Evolutionary conservation across 2,329 filamentous ascomycete species (phyloP).

Genomic region (Stemphylium lycopersici): DNA sequence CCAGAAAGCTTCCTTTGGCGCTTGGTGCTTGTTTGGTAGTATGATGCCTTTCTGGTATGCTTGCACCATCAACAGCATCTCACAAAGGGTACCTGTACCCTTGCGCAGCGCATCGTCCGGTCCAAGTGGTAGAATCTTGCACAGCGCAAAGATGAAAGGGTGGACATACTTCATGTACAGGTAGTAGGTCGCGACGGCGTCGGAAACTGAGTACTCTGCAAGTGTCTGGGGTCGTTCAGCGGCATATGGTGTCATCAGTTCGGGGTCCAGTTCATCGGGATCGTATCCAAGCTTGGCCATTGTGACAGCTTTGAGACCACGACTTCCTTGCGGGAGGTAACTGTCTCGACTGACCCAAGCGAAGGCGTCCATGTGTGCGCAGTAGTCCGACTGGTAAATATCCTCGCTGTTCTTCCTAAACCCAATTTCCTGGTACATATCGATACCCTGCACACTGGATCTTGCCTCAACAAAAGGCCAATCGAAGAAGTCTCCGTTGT

Average conservation of each 20-base stretch:
- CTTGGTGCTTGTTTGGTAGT: slow-evolving; percentile 92
- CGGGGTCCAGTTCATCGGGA: slow-evolving; percentile 94
- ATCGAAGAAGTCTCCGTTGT: slow-evolving; percentile 99
- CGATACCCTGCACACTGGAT: slow-evolving; percentile 91
- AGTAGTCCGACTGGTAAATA: slow-evolving; percentile 94
- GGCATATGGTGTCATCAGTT: slow-evolving; percentile 92
- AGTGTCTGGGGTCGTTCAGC: slow-evolving; percentile 89
- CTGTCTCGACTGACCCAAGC: slow-evolving; percentile 99
- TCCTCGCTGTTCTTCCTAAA: slow-evolving; percentile 96
- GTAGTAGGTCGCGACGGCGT: slow-evolving; percentile 98
- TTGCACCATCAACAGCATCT: slow-evolving; percentile 99
- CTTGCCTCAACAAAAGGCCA: slow-evolving; percentile 97
- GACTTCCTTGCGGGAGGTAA: slow-evolving; percentile 94
- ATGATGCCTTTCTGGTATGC: slow-evolving; percentile 92
- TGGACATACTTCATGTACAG: slow-evolving; percentile 99
- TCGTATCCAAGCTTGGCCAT: slow-evolving; percentile 98
- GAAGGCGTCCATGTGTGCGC: slow-evolving; percentile 98
- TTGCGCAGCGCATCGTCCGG: slow-evolving; percentile 93
- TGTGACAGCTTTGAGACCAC: slow-evolving; percentile 95
- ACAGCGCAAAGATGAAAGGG: slow-evolving; percentile 98
- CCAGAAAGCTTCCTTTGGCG: slow-evolving; percentile 92
- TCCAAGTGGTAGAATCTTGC: slow-evolving; percentile 91
- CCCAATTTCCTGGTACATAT: slow-evolving; percentile 99
- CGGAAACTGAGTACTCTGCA: slow-evolving; percentile 97
- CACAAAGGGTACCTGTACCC: slow-evolving; percentile 96